phyloP scores from a whole-genome alignment of 495 filamentous ascomycete species.

The Parathielavia hyrcaniae region DNA sequence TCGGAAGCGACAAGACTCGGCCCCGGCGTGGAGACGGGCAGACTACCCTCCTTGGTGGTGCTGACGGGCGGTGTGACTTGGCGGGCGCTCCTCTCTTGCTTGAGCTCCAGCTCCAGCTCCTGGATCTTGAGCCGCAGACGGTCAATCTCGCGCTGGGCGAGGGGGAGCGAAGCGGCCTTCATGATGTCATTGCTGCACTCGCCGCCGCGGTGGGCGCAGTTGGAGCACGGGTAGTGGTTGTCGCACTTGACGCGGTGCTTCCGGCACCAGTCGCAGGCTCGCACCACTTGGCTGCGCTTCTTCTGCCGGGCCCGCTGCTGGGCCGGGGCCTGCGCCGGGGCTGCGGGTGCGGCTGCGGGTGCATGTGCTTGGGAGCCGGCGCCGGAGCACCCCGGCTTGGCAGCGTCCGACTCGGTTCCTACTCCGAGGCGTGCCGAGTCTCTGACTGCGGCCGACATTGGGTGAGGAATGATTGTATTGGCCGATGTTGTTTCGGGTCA shows the following conservation, averaged over 20 bases:
- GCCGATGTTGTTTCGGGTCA: not conserved
- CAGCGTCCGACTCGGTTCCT: not conserved
- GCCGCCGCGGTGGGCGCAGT: not conserved
- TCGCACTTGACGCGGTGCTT: conserved; percentile 6
- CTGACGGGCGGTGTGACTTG: not conserved
- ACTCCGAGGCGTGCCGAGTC: not conserved
- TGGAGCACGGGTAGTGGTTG: conserved; percentile 6
- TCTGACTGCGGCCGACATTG: not conserved
- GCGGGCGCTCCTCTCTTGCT: not conserved
- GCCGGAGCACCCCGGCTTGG: not conserved
- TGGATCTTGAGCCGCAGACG: conserved; percentile 1
- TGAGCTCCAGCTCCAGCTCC: conserved; percentile 3
- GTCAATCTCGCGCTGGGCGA: conserved; percentile 5
- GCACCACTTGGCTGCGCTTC: conserved; percentile 1
- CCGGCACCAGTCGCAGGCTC: conserved; percentile 5
- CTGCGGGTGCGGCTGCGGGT: not conserved
- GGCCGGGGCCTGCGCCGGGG: no score
- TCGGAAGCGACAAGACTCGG: not conserved
- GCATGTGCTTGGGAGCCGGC: not conserved
- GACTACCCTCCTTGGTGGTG: not conserved
- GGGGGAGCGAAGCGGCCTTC: not conserved
- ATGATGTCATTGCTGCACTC: conserved; percentile 6
- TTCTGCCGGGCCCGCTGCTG: no score
- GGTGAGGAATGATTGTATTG: not conserved
- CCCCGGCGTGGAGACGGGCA: not conserved